Percentiles rank a stretch among this genome's conserved stretches.
Conservation (phyloP, 2,329 filamentous ascomycete genomes). For the Microascus cirrosus region DNA sequence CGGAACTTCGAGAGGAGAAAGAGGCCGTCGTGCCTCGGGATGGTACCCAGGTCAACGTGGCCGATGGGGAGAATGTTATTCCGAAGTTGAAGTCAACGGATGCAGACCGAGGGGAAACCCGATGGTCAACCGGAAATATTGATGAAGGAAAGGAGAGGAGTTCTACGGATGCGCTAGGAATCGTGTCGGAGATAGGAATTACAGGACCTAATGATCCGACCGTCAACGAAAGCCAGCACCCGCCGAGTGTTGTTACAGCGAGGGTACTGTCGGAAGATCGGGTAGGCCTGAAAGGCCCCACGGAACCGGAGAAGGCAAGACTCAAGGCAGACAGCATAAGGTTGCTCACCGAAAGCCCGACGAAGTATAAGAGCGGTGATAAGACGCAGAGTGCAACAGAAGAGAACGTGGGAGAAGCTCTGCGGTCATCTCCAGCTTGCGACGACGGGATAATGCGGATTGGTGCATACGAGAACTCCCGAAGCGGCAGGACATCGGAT, state of each 20-base stretch:
- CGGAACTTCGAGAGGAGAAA: background rate
- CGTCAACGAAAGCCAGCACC: background rate
- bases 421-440: background rate
- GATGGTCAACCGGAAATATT: conserved; percentile 2
- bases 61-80: background rate
- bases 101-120: background rate
- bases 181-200: background rate
- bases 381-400: background rate
- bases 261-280: background rate
- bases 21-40: background rate
- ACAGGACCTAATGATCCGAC: conserved; percentile 1
- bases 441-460: background rate
- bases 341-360: background rate
- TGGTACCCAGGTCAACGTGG: background rate
- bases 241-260: background rate
- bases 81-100: background rate
- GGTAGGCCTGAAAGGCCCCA: background rate
- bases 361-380: background rate
- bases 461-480: background rate
- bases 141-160: background rate
- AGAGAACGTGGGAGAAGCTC: background rate
- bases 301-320: conserved; percentile 1
- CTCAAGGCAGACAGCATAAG: background rate
- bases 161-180: background rate
- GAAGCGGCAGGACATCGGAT: background rate